Conservation (phyloP, 768 basidiomycete species). For the Boletus edulis region DNA sequence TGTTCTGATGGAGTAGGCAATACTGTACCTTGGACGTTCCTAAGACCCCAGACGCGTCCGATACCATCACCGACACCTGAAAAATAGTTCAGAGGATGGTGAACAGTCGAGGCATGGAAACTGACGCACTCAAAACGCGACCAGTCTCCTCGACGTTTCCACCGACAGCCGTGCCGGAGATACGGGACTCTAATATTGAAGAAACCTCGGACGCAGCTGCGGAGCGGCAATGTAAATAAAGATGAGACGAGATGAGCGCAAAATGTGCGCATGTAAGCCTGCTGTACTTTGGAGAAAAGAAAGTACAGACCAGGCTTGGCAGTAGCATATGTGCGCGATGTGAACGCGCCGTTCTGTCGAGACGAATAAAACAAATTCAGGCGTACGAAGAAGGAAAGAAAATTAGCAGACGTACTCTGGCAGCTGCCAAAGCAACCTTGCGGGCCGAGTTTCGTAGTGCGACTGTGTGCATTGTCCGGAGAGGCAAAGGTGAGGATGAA, state of each 20-base stretch:
- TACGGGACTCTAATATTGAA: conserved; percentile 97
- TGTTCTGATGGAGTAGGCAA: background rate
- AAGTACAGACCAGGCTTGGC: conserved; percentile 86
- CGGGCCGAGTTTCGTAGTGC: conserved; percentile 83
- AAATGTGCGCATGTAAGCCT: conserved; percentile 8
- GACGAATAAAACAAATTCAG: conserved; percentile 8
- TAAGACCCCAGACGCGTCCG: conserved; percentile 98
- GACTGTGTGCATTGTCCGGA: conserved; percentile 75
- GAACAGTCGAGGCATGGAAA: background rate
- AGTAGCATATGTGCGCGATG: conserved; percentile 89
- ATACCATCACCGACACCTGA: conserved; percentile 99
- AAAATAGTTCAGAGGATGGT: conserved; percentile 7
- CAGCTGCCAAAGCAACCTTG: conserved; percentile 68
- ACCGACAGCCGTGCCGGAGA: conserved; percentile 86
- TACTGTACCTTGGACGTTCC: conserved; percentile 89
- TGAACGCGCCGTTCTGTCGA: conserved; percentile 42
- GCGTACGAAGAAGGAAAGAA: conserved; percentile 9
- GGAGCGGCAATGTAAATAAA: conserved; percentile 32
- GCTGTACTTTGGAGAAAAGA: background rate
- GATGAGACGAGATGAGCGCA: conserved; percentile 7
- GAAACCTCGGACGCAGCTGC: conserved; percentile 98
- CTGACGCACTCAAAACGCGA: conserved; percentile 88
- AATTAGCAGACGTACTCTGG: conserved; percentile 48
- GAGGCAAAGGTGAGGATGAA: conserved; percentile 45
- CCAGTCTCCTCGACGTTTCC: conserved; percentile 99